phyloP scores from a whole-genome alignment of 2,329 filamentous ascomycete species.

The Sarocladium kiliense region DNA sequence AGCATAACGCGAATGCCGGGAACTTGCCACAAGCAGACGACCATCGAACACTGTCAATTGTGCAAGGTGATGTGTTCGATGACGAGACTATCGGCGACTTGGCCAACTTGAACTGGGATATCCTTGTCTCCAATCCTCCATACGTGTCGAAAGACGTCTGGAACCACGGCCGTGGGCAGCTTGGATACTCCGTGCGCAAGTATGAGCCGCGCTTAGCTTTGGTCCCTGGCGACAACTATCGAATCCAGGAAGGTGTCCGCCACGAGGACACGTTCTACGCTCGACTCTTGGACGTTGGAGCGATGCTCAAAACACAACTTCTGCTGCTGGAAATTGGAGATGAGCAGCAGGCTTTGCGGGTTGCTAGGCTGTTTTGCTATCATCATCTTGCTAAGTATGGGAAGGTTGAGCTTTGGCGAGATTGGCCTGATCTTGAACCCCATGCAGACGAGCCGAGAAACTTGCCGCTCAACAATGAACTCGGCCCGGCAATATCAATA shows the following conservation, averaged over 20 bases:
- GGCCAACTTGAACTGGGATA: constrained; percentile 38
- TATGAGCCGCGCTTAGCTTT: constrained; percentile 79
- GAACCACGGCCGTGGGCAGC: constrained; percentile 30
- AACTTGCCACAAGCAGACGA: constrained; percentile 15
- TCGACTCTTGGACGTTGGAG: constrained; percentile 53
- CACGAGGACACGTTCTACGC: constrained; percentile 61
- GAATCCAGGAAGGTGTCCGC: constrained; percentile 23
- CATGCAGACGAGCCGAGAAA: constrained; percentile 20
- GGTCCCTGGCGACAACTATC: constrained; percentile 43
- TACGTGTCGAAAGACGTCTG: constrained; percentile 65
- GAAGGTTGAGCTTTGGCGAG: constrained; percentile 65
- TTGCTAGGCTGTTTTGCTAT: constrained; percentile 43
- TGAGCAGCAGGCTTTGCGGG: constrained; percentile 59
- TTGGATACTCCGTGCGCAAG: constrained; percentile 70
- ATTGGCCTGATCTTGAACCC: constrained; percentile 48
- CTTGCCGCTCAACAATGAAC: constrained; percentile 18
- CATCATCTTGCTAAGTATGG: constrained; percentile 23
- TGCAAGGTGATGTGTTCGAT: constrained; percentile 44
- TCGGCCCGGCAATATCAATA: constrained; percentile 9
- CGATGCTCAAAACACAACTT: constrained; percentile 42
- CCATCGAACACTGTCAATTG: constrained; percentile 36
- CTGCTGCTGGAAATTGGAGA: constrained; percentile 70
- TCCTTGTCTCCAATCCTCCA: constrained; percentile 85
- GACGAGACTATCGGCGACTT: constrained; percentile 29
- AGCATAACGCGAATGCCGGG: constrained; percentile 36